These are phyloP conservation scores for Zymoseptoria brevis DNA, from an alignment of 2,329 filamentous ascomycete genomes.

Conservation along the genomic window DNA sequence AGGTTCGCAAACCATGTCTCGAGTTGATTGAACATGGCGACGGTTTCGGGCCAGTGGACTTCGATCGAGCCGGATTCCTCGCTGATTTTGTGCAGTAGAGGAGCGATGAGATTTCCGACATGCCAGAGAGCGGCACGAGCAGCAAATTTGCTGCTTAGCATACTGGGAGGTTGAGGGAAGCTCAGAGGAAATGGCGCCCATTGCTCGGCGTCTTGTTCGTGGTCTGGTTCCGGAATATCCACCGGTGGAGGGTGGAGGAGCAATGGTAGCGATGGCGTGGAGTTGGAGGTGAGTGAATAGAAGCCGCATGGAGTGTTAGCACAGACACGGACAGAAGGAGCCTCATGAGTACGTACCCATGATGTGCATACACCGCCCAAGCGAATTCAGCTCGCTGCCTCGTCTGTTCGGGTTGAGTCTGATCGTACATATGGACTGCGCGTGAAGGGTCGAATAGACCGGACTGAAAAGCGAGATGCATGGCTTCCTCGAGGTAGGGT, in stretches of 20 bases:
- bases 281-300: conserved; percentile 3
- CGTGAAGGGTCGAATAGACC: background rate
- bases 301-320: background rate
- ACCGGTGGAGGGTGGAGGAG: conserved; percentile 1
- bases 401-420: background rate
- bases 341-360: conserved; percentile 1
- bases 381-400: conserved; percentile 4
- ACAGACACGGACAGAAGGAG: background rate
- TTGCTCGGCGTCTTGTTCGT: conserved; percentile 1
- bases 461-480: conserved; percentile 1
- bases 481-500: conserved; percentile 3
- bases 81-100: conserved; percentile 1
- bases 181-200: conserved; percentile 5
- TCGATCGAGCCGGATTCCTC: background rate
- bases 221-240: background rate
- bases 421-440: background rate
- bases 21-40: background rate
- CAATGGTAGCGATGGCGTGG: background rate
- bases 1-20: conserved; percentile 1
- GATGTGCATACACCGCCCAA: conserved; percentile 6
- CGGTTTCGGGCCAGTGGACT: conserved; percentile 1
- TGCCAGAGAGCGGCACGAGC: conserved; percentile 6
- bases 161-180: background rate
- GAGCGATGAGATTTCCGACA: background rate
- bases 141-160: conserved; percentile 4